Evolutionary conservation across 352 stramenopile species (phyloP).

Genomic region (Pythium chondricola): DNA sequence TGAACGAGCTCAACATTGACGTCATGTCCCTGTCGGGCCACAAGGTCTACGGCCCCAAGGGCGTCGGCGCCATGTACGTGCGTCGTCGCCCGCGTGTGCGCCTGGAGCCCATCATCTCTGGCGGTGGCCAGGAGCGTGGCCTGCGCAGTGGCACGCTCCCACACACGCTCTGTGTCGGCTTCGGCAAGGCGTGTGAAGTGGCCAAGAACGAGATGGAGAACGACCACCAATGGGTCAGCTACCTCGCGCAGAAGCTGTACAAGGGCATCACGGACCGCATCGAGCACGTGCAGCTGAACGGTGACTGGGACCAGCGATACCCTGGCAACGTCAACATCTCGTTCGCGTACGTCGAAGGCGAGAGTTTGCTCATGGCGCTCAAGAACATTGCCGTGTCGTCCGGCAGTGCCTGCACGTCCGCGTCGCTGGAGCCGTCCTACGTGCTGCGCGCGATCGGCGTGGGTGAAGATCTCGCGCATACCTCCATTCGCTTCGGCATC

Average conservation of each 20-base stretch:
- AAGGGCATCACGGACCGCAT: constrained; percentile 71
- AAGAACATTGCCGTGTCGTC: constrained; percentile 99
- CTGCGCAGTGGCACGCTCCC: constrained; percentile 89
- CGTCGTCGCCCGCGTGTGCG: constrained; percentile 93
- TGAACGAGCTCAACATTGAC: constrained; percentile 98
- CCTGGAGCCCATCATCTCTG: constrained; percentile 96
- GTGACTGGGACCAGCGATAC: constrained; percentile 91
- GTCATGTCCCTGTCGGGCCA: constrained; percentile 97
- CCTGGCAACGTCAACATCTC: constrained; percentile 98
- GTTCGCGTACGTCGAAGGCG: constrained; percentile 99
- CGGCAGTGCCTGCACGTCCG: constrained; percentile 95
- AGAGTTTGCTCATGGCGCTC: constrained; percentile 98
- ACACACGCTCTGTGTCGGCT: constrained; percentile 74
- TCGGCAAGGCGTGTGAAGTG: constrained; percentile 91
- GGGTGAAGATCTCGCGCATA: constrained; percentile 98
- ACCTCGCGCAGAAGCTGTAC: constrained; percentile 94
- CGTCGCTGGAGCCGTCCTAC: constrained; percentile 98
- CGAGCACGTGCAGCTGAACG: constrained; percentile 96
- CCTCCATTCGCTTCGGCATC: constrained; percentile 96
- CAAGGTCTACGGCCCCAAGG: constrained; percentile 99
- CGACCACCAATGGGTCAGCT: constrained; percentile 92
- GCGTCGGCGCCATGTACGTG: constrained; percentile 97
- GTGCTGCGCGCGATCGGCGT: constrained; percentile 97
- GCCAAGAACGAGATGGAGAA: constrained; percentile 93
- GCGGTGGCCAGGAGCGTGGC: constrained; percentile 97